Evolutionary conservation across 768 basidiomycete genomes (phyloP), one percentile per base, ranked within the genome.

Genomic region (Steccherinum ochraceum): DNA sequence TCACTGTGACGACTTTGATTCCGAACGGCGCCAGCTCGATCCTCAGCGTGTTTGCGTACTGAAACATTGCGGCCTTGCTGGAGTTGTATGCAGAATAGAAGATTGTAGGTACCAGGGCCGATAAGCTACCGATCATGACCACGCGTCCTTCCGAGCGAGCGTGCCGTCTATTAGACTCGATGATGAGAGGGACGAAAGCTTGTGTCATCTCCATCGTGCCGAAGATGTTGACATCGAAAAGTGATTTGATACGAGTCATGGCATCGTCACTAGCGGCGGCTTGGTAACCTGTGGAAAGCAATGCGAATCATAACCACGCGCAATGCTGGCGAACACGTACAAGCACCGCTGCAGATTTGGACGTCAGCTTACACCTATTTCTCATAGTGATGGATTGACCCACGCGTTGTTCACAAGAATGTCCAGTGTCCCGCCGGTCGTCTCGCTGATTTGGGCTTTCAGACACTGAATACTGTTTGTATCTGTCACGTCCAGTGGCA

Each of bases 391-490:
- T n/a, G n/a, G n/a, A n/a, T n/a, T 16, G 25, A 46, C 45, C 12
- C 23, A 46, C 45, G 45, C 45, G 18, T 46, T 46, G 25, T 46
- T 46, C 25, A 46, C 45, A 4, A 46, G 45, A 12, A 46, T 24
- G 45, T 46, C 45, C 16, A 46, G 24, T 12, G 18, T 19, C 11
- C 45, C 45, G 45, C 23, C 45, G 13, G 45, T 46, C 21, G 12
- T 11, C 23, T 46, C 23, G 11, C 4, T 10, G n/a, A 46, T 18
- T n/a, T 23, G 19, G 12, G n/a, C 45, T 10, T 25, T 19, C 11
- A 26, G 10, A 10, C 24, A 7, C 10, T 16, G 19, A 12, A 46
- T 46, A 10, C 24, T 25, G 45, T 12, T 24, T 4, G 24, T 10
- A 10, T 12, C 18, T 12, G 45, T 20, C 5, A 46, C 25, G 25